These are phyloP conservation scores for Cryptococcus sp. DNA, from an alignment of 1,284 basidiomycete genomes.

Conservation along the genomic window DNA sequence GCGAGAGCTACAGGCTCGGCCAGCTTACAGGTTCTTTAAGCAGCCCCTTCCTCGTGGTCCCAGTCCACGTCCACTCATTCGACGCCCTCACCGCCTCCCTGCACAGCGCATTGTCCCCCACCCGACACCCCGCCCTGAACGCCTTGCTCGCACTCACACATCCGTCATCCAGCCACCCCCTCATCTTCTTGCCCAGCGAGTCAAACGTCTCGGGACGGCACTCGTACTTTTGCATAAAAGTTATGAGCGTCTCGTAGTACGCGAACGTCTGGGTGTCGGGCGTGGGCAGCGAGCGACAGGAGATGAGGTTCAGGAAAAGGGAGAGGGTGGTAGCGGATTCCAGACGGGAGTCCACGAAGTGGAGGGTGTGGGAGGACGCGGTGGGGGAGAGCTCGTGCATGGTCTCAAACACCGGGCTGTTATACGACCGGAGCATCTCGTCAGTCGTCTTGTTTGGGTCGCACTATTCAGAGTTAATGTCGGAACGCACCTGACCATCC, in stretches of 20 bases:
- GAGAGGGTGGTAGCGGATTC: conserved; percentile 10
- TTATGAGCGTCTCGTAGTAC: conserved; percentile 8
- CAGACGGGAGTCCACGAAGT: conserved; percentile 4
- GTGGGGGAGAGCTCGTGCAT: conserved; percentile 1
- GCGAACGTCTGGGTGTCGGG: conserved; percentile 2
- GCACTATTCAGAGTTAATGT: not conserved
- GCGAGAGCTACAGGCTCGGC: not conserved
- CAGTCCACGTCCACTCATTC: conserved; percentile 6
- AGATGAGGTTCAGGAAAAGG: conserved; percentile 13
- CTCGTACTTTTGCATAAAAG: conserved; percentile 11
- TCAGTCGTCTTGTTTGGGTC: not conserved
- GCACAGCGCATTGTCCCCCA: conserved; percentile 5
- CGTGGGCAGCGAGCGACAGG: conserved; percentile 3
- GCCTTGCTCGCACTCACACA: conserved; percentile 7
- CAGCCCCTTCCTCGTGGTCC: not conserved
- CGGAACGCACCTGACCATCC: conserved; percentile 7
- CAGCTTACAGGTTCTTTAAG: not conserved
- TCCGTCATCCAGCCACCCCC: conserved; percentile 10
- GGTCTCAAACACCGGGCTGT: not conserved
- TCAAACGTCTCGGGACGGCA: not conserved
- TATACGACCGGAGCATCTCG: not conserved
- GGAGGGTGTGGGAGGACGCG: not conserved
- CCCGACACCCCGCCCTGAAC: conserved; percentile 6
- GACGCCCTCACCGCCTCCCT: not conserved
- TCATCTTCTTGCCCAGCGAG: not conserved